Evolutionary conservation across 2,329 filamentous ascomycete species (phyloP).

Genomic region (Cryphonectria nitschkei): DNA sequence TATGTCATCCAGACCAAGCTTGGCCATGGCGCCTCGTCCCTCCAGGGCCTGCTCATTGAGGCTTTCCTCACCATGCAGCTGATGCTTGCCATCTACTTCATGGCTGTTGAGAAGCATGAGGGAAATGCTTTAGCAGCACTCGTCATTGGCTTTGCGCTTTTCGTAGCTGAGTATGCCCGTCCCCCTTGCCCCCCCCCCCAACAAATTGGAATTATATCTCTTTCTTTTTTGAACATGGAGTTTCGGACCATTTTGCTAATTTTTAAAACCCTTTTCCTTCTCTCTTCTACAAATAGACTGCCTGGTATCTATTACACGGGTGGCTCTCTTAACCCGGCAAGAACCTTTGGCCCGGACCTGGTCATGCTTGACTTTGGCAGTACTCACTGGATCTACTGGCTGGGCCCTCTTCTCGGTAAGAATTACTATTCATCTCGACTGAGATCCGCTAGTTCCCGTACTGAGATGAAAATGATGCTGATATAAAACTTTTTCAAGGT

Average conservation of each 20-base stretch:
- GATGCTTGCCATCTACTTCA: slow-evolving; percentile 58
- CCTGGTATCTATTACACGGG: slow-evolving; percentile 48
- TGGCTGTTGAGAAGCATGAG: slow-evolving; percentile 64
- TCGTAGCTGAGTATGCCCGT: slow-evolving; percentile 18
- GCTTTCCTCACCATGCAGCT: slow-evolving; percentile 56
- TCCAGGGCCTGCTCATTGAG: slow-evolving; percentile 57
- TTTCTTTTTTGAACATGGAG: not conserved
- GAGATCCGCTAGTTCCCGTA: no score
- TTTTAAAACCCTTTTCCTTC: no score
- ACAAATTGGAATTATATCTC: not conserved
- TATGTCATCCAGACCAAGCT: slow-evolving; percentile 51
- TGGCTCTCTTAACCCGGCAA: slow-evolving; percentile 52
- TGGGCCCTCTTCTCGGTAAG: slow-evolving; percentile 53
- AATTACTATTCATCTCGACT: slow-evolving; percentile 27
- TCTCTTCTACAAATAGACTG: slow-evolving; percentile 11
- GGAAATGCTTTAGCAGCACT: slow-evolving; percentile 48
- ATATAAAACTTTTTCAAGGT: not conserved
- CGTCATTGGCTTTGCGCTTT: slow-evolving; percentile 23
- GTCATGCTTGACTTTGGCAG: slow-evolving; percentile 42
- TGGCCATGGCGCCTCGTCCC: slow-evolving; percentile 45
- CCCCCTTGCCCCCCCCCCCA: no score
- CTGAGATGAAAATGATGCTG: not conserved
- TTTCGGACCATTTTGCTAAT: slow-evolving; percentile 1
- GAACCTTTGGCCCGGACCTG: slow-evolving; percentile 52
- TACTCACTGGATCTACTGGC: slow-evolving; percentile 56